Conservation (phyloP, 2,329 filamentous ascomycete species). For the Fusarium nelsonii region DNA sequence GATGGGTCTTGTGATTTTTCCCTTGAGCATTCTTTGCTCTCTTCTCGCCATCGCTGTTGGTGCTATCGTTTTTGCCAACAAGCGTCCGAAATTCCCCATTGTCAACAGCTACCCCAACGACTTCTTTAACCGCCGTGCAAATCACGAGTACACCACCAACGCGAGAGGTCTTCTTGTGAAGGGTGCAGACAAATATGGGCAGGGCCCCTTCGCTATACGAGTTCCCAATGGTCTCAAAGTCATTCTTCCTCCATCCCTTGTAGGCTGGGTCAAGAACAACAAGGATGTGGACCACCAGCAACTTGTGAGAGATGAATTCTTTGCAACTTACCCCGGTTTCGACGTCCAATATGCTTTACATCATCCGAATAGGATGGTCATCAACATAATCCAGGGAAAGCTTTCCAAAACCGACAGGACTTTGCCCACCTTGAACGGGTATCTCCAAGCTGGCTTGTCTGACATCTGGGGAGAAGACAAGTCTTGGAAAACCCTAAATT, state of each 20-base stretch:
- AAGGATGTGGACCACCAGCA: not conserved
- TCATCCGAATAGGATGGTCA: not conserved
- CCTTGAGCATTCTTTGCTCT: not conserved
- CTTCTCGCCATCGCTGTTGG: not conserved
- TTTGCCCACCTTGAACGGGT: not conserved
- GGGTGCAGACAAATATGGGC: not conserved
- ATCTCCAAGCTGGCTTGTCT: not conserved
- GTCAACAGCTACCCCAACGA: not conserved
- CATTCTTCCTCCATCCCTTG: not conserved
- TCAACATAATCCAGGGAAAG: conserved; percentile 8
- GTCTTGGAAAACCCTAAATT: not conserved
- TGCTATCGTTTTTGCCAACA: not conserved
- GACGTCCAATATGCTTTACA: not conserved
- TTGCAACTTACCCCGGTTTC: not conserved
- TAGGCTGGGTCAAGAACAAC: not conserved
- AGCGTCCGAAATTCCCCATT: not conserved
- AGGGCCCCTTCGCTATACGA: not conserved
- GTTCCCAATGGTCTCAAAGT: not conserved
- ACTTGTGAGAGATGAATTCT: not conserved
- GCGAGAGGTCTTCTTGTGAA: not conserved
- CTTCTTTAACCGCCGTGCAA: not conserved
- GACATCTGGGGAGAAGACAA: not conserved
- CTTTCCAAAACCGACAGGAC: conserved; percentile 1
- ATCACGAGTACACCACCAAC: not conserved
- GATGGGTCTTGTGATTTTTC: not conserved